Percentiles rank a stretch among this genome's conserved stretches.
Conservation (phyloP, 2,329 filamentous ascomycete species). For the Lizonia empirigonia region DNA sequence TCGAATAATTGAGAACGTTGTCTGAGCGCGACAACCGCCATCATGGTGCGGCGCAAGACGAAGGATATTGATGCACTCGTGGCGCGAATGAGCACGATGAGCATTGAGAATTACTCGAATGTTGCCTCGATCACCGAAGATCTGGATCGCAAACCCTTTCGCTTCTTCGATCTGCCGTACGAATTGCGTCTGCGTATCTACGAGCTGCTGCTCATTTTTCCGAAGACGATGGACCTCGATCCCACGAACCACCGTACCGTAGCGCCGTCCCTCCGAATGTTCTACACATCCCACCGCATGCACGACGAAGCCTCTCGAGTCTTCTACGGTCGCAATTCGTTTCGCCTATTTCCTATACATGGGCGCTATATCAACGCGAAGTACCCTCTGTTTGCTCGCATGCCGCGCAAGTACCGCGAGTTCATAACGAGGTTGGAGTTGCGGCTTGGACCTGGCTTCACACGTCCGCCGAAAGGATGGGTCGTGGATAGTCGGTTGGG, state of each 20-base stretch:
- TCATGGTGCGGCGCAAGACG: constrained; percentile 29
- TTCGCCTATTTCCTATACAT: constrained; percentile 60
- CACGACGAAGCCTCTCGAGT: constrained; percentile 58
- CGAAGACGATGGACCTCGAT: constrained; percentile 68
- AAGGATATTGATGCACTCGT: constrained; percentile 37
- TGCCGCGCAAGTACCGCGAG: constrained; percentile 65
- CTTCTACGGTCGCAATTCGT: constrained; percentile 60
- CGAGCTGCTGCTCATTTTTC: constrained; percentile 54
- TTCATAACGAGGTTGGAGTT: constrained; percentile 70
- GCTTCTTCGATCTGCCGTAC: constrained; percentile 59
- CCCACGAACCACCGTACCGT: constrained; percentile 68
- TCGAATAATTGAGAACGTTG: constrained; percentile 41
- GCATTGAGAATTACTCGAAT: constrained; percentile 21
- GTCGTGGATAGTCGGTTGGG: constrained; percentile 69
- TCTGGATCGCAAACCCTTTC: constrained; percentile 48
- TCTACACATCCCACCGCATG: constrained; percentile 63
- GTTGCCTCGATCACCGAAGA: constrained; percentile 9
- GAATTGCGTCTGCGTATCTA: constrained; percentile 60
- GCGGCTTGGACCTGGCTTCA: constrained; percentile 75
- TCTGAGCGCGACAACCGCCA: constrained; percentile 17
- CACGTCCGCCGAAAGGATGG: constrained; percentile 71
- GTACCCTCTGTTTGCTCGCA: constrained; percentile 70
- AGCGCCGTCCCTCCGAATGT: constrained; percentile 66
- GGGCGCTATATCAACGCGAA: constrained; percentile 72
- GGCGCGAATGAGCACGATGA: constrained; percentile 33